Conservation (phyloP, 805 yeast species). For the Sungouiozyma intestinalis region DNA sequence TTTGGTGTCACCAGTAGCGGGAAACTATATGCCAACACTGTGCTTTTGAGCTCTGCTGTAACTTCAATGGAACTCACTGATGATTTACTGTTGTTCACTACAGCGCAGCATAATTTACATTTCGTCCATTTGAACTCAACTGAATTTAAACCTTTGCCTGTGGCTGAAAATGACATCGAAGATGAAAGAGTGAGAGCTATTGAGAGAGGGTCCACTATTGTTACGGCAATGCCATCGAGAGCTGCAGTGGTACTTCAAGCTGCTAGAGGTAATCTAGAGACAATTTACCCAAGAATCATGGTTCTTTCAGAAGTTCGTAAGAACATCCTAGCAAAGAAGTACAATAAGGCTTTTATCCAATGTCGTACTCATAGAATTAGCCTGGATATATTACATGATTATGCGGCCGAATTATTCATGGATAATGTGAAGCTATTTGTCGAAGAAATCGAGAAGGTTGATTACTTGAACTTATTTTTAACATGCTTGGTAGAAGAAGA, state of each 20-base stretch:
- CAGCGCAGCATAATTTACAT: constrained; percentile 75
- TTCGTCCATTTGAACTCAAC: constrained; percentile 58
- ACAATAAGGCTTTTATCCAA: constrained; percentile 62
- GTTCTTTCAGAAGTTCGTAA: constrained; percentile 75
- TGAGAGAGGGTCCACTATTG: constrained; percentile 85
- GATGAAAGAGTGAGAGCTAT: constrained; percentile 85
- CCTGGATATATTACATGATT: constrained; percentile 81
- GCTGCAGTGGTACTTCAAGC: constrained; percentile 83
- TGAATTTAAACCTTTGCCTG: constrained; percentile 31
- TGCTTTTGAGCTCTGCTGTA: constrained; percentile 57
- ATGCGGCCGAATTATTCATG: constrained; percentile 60
- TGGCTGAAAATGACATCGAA: constrained; percentile 29
- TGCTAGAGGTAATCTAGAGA: constrained; percentile 92
- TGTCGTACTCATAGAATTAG: constrained; percentile 91
- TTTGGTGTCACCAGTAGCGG: constrained; percentile 75
- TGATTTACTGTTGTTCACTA: constrained; percentile 66
- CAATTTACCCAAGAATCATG: constrained; percentile 87
- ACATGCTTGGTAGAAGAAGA: constrained; percentile 82
- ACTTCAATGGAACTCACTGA: constrained; percentile 74
- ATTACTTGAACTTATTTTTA: constrained; percentile 74
- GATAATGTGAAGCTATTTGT: constrained; percentile 57
- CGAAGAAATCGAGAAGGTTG: constrained; percentile 58
- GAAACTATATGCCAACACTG: constrained; percentile 53
- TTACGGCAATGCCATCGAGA: constrained; percentile 70
- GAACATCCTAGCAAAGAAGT: constrained; percentile 47